A percentile compares a stretch with the other conserved stretches of the same genome.
These are phyloP conservation scores for Hawksworthiomyces lignivorus DNA, from an alignment of 2,329 filamentous ascomycete species.

Conservation along the genomic window DNA sequence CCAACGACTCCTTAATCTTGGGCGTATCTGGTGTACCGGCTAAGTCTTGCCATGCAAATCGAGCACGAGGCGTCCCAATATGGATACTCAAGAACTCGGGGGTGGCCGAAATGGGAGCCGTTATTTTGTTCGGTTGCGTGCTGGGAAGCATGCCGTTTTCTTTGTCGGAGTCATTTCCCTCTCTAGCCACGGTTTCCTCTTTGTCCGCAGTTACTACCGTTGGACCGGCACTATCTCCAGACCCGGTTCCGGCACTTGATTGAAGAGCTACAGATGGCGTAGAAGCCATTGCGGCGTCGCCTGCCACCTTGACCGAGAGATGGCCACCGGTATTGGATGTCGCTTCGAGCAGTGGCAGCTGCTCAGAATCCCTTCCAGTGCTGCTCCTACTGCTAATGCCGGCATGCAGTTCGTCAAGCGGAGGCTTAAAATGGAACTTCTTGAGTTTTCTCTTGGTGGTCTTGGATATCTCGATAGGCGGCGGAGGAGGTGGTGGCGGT, in stretches of 20 bases:
- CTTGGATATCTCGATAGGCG: slow-evolving; percentile 45
- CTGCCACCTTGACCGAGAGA: too few relatives aligned
- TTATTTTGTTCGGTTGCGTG: slow-evolving; percentile 13
- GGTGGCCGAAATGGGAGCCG: slow-evolving; percentile 13
- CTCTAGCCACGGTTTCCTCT: not conserved
- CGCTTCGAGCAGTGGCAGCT: too few relatives aligned
- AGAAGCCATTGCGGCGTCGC: too few relatives aligned
- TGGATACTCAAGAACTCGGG: slow-evolving; percentile 19
- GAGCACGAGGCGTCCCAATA: slow-evolving; percentile 41
- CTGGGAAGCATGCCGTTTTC: slow-evolving; percentile 11
- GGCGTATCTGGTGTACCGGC: slow-evolving; percentile 34
- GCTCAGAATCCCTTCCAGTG: too few relatives aligned
- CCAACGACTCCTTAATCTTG: slow-evolving; percentile 32
- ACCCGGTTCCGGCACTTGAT: too few relatives aligned
- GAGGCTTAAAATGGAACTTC: slow-evolving; percentile 45
- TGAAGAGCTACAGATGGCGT: too few relatives aligned
- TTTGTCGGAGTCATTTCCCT: slow-evolving; percentile 9
- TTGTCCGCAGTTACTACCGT: not conserved
- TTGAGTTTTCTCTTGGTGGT: slow-evolving; percentile 54
- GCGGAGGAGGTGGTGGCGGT: slow-evolving; percentile 25
- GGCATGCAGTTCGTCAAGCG: slow-evolving; percentile 14
- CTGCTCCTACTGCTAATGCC: slow-evolving; percentile 11
- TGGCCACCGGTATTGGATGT: too few relatives aligned
- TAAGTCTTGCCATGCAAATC: slow-evolving; percentile 51
- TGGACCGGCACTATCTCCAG: too few relatives aligned